phyloP scores from a whole-genome alignment of 2,329 filamentous ascomycete genomes.

The Alternaria ventricosa region DNA sequence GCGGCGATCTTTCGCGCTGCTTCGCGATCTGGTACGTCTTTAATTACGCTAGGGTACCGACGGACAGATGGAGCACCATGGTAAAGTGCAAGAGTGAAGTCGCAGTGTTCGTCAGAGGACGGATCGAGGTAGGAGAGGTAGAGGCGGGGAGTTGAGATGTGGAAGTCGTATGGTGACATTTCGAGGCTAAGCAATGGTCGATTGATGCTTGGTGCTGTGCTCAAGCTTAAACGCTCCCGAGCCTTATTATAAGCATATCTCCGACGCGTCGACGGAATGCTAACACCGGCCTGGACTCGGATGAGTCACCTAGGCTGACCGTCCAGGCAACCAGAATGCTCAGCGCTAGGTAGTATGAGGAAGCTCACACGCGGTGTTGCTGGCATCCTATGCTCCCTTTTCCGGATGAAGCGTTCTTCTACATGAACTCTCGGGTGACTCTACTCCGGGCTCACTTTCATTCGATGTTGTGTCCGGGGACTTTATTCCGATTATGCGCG shows the following conservation, averaged over 20 bases:
- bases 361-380: background rate
- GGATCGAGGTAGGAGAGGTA: slow-evolving; percentile 26
- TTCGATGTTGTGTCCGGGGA: background rate
- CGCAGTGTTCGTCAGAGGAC: slow-evolving; percentile 18
- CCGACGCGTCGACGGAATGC: background rate
- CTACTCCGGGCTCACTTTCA: background rate
- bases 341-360: slow-evolving; percentile 3
- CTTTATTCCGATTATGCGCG: background rate
- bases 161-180: slow-evolving; percentile 59
- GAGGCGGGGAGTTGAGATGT: slow-evolving; percentile 62
- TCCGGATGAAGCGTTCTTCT: background rate
- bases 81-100: slow-evolving; percentile 13
- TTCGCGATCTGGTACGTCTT: background rate
- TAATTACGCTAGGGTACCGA: background rate
- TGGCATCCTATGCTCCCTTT: background rate
- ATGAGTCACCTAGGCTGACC: slow-evolving; percentile 1
- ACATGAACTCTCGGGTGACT: background rate
- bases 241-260: background rate
- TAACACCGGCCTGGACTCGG: background rate
- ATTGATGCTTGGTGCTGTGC: background rate
- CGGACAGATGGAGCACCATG: slow-evolving; percentile 1
- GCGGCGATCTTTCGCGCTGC: slow-evolving; percentile 16
- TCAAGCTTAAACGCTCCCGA: background rate
- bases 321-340: background rate
- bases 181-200: background rate